A percentile compares a stretch with the other conserved stretches of the same genome.
phyloP scores from a whole-genome alignment of 1,139 yeast genomes.

The Sugiyamaella sp. region DNA sequence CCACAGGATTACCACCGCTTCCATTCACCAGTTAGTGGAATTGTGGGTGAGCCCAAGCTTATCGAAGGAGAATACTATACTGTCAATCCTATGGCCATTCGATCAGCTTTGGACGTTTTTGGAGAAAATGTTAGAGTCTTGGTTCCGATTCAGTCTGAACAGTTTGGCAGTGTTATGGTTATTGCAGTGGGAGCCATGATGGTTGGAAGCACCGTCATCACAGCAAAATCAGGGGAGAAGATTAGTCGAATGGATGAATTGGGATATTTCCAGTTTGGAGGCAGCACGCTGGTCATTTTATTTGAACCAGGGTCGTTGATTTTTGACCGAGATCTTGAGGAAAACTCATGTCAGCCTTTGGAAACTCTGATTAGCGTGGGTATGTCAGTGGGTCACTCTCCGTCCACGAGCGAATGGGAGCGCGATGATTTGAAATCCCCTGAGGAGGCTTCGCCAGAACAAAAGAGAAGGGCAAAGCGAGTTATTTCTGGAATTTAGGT shows the following conservation, averaged over 20 bases:
- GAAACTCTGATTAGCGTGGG: constrained; percentile 91
- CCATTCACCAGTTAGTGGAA: constrained; percentile 84
- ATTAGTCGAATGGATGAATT: constrained; percentile 77
- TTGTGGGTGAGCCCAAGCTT: constrained; percentile 61
- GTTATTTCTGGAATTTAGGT: constrained; percentile 25
- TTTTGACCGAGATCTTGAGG: constrained; percentile 74
- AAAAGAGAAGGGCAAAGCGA: constrained; percentile 26
- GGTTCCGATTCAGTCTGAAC: constrained; percentile 70
- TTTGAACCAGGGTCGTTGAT: constrained; percentile 49
- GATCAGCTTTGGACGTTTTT: constrained; percentile 85
- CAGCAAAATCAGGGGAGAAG: constrained; percentile 61
- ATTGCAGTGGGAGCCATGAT: constrained; percentile 97
- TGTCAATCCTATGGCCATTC: constrained; percentile 95
- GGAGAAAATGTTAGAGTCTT: constrained; percentile 87
- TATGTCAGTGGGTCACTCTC: constrained; percentile 83
- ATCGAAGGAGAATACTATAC: constrained; percentile 93
- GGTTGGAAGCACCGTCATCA: constrained; percentile 89
- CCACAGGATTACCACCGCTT: constrained; percentile 97
- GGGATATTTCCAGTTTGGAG: constrained; percentile 96
- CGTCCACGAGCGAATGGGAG: constrained; percentile 52
- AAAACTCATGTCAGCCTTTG: constrained; percentile 66
- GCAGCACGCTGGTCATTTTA: constrained; percentile 77
- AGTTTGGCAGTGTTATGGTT: constrained; percentile 76
- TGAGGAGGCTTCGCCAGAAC: constrained; percentile 27
- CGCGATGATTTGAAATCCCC: constrained; percentile 41